These are phyloP conservation scores for Peniophora sp. DNA, from an alignment of 1,284 basidiomycete species.

Conservation along the genomic window DNA sequence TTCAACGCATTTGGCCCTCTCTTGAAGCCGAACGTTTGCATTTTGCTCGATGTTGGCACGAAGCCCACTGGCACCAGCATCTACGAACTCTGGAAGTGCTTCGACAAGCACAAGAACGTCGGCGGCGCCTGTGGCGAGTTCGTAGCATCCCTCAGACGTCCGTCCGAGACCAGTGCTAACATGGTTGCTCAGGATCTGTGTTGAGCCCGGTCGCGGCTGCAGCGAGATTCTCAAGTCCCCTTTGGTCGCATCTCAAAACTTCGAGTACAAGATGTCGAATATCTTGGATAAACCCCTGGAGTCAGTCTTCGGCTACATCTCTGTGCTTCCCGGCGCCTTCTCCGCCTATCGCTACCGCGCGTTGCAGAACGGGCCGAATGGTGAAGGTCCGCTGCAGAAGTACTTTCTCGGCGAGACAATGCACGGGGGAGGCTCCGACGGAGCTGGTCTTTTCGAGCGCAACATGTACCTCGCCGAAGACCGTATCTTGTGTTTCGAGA, in stretches of 20 bases:
- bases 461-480: slow-evolving; percentile 93
- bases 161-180: background rate
- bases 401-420: slow-evolving; percentile 92
- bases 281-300: slow-evolving; percentile 91
- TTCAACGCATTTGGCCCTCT: slow-evolving; percentile 94
- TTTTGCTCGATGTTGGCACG: slow-evolving; percentile 88
- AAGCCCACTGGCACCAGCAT: slow-evolving; percentile 91
- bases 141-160: slow-evolving; percentile 19
- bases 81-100: slow-evolving; percentile 94
- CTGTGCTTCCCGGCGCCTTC: slow-evolving; percentile 86
- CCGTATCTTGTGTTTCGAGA: slow-evolving; percentile 95
- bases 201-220: slow-evolving; percentile 76
- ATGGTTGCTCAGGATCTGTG: slow-evolving; percentile 56
- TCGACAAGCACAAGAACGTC: slow-evolving; percentile 84
- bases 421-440: slow-evolving; percentile 53
- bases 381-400: slow-evolving; percentile 80
- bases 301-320: slow-evolving; percentile 87
- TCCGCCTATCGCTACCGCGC: slow-evolving; percentile 88
- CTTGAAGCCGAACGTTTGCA: slow-evolving; percentile 78
- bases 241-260: slow-evolving; percentile 86
- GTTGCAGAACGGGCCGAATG: slow-evolving; percentile 72
- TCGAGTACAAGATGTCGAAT: slow-evolving; percentile 93
- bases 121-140: slow-evolving; percentile 94
- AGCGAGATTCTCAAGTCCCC: slow-evolving; percentile 78
- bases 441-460: slow-evolving; percentile 72